These are phyloP conservation scores for Aspergillus vadensis DNA, from an alignment of 2,329 filamentous ascomycete species.

Conservation along the genomic window DNA sequence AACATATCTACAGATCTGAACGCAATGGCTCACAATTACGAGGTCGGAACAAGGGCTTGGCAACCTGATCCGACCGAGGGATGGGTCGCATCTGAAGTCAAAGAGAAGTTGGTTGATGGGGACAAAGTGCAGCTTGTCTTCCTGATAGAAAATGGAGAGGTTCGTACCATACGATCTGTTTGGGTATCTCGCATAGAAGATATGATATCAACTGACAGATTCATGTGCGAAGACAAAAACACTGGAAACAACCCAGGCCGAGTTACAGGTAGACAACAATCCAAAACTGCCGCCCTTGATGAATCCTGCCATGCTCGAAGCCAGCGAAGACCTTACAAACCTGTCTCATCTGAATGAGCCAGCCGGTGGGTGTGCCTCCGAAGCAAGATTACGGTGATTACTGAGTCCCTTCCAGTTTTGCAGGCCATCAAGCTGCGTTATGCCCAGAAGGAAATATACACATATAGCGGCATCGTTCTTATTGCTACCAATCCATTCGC, in stretches of 20 bases:
- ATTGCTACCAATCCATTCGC: constrained; percentile 99
- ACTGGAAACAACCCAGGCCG: constrained; percentile 74
- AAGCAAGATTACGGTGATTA: constrained; percentile 4
- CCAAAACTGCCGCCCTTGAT: constrained; percentile 84
- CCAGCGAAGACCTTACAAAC: constrained; percentile 96
- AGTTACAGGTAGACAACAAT: constrained; percentile 75
- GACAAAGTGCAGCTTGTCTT: constrained; percentile 87
- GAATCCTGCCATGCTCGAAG: constrained; percentile 98
- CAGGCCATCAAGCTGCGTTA: constrained; percentile 98
- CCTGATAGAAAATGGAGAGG: constrained; percentile 89
- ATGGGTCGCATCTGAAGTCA: constrained; percentile 95
- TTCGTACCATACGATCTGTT: constrained; percentile 43
- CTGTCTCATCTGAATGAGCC: constrained; percentile 97
- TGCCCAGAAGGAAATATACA: constrained; percentile 98
- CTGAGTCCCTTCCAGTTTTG: constrained; percentile 64
- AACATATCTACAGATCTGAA: constrained; percentile 6
- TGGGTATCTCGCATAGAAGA: not conserved
- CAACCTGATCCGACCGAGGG: constrained; percentile 94
- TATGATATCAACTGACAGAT: constrained; percentile 12
- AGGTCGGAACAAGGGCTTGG: constrained; percentile 96
- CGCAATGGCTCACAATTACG: constrained; percentile 82
- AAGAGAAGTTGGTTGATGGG: constrained; percentile 79
- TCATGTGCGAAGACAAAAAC: constrained; percentile 65
- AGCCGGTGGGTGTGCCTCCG: constrained; percentile 66
- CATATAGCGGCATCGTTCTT: constrained; percentile 96